Base-by-base conservation (phyloP, 2,329 filamentous ascomycete genomes). In the Aureobasidium sp. region DNA sequence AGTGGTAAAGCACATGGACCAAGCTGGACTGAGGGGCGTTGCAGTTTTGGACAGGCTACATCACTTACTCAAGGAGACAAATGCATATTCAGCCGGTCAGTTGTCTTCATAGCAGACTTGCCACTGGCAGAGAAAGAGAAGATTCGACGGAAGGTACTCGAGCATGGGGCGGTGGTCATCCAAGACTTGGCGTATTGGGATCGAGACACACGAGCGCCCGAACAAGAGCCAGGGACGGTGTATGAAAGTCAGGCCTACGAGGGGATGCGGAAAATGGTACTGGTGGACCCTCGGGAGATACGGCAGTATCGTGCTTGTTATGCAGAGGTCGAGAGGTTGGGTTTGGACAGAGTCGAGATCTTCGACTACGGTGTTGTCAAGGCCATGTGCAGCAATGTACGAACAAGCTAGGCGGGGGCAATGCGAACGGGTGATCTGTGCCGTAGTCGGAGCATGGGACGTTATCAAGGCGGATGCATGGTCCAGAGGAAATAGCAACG, bases 231-330 rank as follows among this genome's bases (percentile, higher is more conserved):
- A 2, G 62, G 64, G 3, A 69, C 64, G 1, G 68, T 72, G 19
- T 67, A 68, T 5, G 72, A 74, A 50, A 70, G 68, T 44, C 72
- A 73, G 56, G 65, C 71, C 1, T 68, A 71, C 53, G 61, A 60
- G 5, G 71, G 67, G 5, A 61, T 70, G 63, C 61, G 67, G 12
- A 74, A 72, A 52, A 61, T 73, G 22, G 67, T 72, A 0, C 62
- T 74, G 14, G 70, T 74, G 5, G 71, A 74, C 54, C 60, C 62
- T 24, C 66, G 64, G 15, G 65, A 71, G 24, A 17, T 14, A 31
- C n/a, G 9, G 14, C 33, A 39, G n/a, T 49, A 49, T 33, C 45
- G 45, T 14, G 45, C 33, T 24, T 50, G 57, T 12, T 60, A 49
- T 40, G 35, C 44, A 42, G n/a, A 49, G 24, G 15, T 60, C 12